A percentile compares a stretch with the other conserved stretches of the same genome.
phyloP scores from a whole-genome alignment of 768 basidiomycete species.

The Agrocybe praecox region DNA sequence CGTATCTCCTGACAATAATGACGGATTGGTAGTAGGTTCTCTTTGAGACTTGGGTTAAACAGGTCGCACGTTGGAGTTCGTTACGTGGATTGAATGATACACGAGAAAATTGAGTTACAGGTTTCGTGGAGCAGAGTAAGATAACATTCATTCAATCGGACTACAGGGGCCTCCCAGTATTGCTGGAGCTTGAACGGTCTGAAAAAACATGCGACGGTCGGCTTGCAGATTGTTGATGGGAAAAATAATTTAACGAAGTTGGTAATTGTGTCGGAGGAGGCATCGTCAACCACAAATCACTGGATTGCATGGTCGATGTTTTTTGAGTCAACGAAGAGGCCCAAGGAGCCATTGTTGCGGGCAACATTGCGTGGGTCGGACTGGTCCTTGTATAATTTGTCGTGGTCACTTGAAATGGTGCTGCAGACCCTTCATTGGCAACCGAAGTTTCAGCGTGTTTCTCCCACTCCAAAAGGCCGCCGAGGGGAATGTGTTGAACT shows the following conservation, averaged over 20 bases:
- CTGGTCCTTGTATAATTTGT: background rate
- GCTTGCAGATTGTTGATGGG: background rate
- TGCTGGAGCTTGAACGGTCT: background rate
- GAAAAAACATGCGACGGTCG: background rate
- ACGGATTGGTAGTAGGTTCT: too few species aligned
- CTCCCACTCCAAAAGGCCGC: slow-evolving; percentile 77
- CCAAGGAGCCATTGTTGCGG: slow-evolving; percentile 7
- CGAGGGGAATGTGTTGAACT: slow-evolving; percentile 90
- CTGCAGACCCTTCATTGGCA: background rate
- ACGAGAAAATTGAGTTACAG: too few species aligned
- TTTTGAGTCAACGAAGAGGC: background rate
- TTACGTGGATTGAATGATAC: background rate
- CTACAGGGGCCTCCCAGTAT: background rate
- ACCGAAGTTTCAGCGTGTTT: background rate
- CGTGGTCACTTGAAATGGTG: background rate
- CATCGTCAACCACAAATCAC: background rate
- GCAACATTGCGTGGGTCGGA: background rate
- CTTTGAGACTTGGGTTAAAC: background rate
- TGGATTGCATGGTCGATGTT: background rate
- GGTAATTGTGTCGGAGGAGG: background rate
- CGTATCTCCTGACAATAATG: too few species aligned
- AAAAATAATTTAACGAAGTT: background rate
- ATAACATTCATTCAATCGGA: background rate
- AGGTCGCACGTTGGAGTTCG: background rate
- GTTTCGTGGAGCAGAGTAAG: background rate